These are phyloP conservation scores for Handroanthus guayacan DNA, from an alignment of 257 asterid genomes.

Conservation along the genomic window DNA sequence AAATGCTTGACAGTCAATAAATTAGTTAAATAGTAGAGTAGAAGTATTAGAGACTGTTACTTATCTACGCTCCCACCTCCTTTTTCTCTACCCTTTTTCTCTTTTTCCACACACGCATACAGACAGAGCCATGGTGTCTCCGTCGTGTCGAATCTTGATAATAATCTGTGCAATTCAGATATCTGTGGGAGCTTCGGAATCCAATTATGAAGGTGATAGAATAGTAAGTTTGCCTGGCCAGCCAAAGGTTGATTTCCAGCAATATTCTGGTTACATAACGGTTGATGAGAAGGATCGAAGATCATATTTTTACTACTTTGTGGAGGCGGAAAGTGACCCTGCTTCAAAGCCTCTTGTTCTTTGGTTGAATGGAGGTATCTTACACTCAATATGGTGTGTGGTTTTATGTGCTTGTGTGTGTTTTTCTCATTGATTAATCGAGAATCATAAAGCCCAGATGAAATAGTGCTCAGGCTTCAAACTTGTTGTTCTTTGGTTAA, in stretches of 20 bases:
- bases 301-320: constrained; percentile 67
- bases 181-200: constrained; percentile 18
- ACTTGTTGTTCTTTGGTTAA: neutral
- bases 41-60: neutral
- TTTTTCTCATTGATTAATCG: neutral
- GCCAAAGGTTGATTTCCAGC: constrained; percentile 52
- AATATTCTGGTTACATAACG: constrained; percentile 56
- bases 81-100: neutral
- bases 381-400: neutral
- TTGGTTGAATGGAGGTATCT: constrained; percentile 75
- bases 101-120: constrained; percentile 7
- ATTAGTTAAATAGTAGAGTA: constrained; percentile 22
- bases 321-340: constrained; percentile 62
- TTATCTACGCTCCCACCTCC: neutral
- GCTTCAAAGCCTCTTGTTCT: constrained; percentile 75
- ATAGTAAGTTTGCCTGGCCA: constrained; percentile 59
- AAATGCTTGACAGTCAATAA: constrained; percentile 12
- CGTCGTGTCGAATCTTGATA: constrained; percentile 34
- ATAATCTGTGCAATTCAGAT: constrained; percentile 33
- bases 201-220: constrained; percentile 38
- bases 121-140: constrained; percentile 33
- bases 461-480: too few species aligned
- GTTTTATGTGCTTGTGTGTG: neutral
- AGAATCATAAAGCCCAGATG: neutral
- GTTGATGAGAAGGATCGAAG: constrained; percentile 53